Base-by-base conservation (phyloP, 352 stramenopile genomes). In the Phytophthora constricta region DNA sequence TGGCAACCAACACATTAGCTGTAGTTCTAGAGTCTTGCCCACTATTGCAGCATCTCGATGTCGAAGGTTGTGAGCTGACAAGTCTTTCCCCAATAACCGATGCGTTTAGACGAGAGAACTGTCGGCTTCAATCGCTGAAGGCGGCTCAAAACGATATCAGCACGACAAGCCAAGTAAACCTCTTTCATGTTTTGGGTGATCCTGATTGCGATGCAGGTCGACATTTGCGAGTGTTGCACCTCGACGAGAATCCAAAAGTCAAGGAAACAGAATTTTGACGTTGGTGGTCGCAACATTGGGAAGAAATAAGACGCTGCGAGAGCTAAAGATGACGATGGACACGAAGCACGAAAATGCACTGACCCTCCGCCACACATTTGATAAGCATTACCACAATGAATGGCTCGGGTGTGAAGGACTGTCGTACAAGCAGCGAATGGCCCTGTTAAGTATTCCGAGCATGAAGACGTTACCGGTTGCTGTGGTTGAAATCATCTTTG, bases 211-310 rank as follows among this genome's bases (percentile, higher is more conserved):
- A 34, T 1, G 56, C 70, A 1, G 67, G 68, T 41, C 58, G 51
- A 9, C 53, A 57, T 2, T 51, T 87, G 11, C 54, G 57, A 2
- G 54, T 58, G 1, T 56, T 89, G 13, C 56, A 76, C 41, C 53
- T 89, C 23, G 73, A 84, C 27, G 52, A 65, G 14, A 89, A 89
- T 25, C 64, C 3, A 74, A 43, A 20, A 59, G 45, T 75, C 31
- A 50, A 60, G 33, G 41, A 20, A 23, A 61, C 33, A 31, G 66
- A 37, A 11, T 67, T 72, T 3, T 68, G 4, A 59, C 46, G 2
- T 31, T 77, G 17, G 55, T 80, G 20, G 51, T 52, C 10, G 47
- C 56, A 25, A 49, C 67, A 25, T 23, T 73, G 5, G 39, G 25
- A 19, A 50, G 27, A n/a, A 83, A 72, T 55, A 48, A 34, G 9